A percentile compares a stretch with the other conserved stretches of the same genome.
phyloP scores from a whole-genome alignment of 2,329 filamentous ascomycete species.

The Alternaria incomplexa region DNA sequence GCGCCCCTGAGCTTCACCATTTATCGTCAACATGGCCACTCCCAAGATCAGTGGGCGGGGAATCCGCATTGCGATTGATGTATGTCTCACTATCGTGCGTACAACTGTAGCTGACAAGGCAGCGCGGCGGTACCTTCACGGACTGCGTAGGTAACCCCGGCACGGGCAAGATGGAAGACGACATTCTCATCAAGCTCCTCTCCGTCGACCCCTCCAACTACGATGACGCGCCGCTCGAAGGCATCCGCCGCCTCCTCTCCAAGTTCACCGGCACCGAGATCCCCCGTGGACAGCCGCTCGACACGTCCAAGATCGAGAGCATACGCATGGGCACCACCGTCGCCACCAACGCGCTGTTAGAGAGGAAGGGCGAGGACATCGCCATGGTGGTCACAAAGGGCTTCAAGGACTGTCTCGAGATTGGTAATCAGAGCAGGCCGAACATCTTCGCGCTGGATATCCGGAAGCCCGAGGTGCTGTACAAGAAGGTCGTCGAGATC shows the following conservation, averaged over 20 bases:
- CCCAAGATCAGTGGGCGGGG: slow-evolving; percentile 55
- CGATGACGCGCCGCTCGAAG: slow-evolving; percentile 86
- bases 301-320: slow-evolving; percentile 83
- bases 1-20: neutral
- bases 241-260: slow-evolving; percentile 83
- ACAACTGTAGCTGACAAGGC: slow-evolving; percentile 1
- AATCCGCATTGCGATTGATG: slow-evolving; percentile 75
- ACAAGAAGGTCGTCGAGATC: slow-evolving; percentile 84
- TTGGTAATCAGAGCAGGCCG: slow-evolving; percentile 88
- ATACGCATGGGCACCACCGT: slow-evolving; percentile 97
- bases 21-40: slow-evolving; percentile 27
- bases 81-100: slow-evolving; percentile 14
- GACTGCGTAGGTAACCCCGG: slow-evolving; percentile 86
- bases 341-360: slow-evolving; percentile 88
- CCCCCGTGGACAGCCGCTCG: slow-evolving; percentile 77
- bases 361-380: slow-evolving; percentile 88
- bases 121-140: slow-evolving; percentile 88
- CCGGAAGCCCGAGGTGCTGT: slow-evolving; percentile 83
- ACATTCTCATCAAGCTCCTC: slow-evolving; percentile 84
- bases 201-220: slow-evolving; percentile 93
- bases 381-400: slow-evolving; percentile 86
- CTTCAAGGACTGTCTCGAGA: slow-evolving; percentile 85
- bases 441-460: slow-evolving; percentile 93
- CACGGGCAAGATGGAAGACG: slow-evolving; percentile 70
- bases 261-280: slow-evolving; percentile 78